Evolutionary conservation across 139 green algal species (phyloP), one percentile per base, ranked within the genome.

Genomic region (Chlamydomonas eustigma): DNA sequence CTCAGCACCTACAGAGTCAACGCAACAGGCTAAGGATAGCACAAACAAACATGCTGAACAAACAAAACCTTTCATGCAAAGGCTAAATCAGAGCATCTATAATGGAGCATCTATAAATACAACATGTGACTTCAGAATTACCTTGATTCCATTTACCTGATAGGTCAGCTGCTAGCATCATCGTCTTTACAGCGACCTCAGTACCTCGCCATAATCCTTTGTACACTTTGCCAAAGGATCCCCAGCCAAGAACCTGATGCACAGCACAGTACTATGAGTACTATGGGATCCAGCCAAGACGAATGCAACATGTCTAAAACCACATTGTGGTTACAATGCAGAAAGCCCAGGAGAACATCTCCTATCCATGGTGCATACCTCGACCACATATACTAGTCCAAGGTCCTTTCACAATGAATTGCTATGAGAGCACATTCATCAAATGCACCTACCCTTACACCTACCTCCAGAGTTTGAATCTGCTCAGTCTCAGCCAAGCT

Each of bases 111-210:
- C 44, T 58, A 12, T 58, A 18, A 18, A 58, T 58, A 58, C 44
- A 18, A 58, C 12, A 12, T 58, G 12, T 58, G 44, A 18, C 44
- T 18, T 58, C 18, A 58, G 44, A 18, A 12, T 18, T 58, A 18
- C 18, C 44, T 18, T 18, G 24, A n/a, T 44, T 63, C 37, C 4
- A 33, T 31, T 37, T 38, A 76, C n/a, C 71, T 33, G 37, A 39
- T 39, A 76, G 39, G 38, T 64, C 64, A 5, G 69, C 69, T 33
- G 69, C 30, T 4, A 76, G 36, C 58, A 78, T 8, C 77, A 82
- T 82, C 33, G 71, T 74, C 52, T 78, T 82, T 22, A 82, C 74
- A 2, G 81, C 81, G 30, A 86, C 81, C 4, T 76, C 69, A 5
- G 77, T 83, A 50, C 81, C 81, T 0, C 81, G 69, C 81, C 81